Evolutionary conservation across 2,329 filamentous ascomycete species (phyloP).

Genomic region (Cladosporium sp.): DNA sequence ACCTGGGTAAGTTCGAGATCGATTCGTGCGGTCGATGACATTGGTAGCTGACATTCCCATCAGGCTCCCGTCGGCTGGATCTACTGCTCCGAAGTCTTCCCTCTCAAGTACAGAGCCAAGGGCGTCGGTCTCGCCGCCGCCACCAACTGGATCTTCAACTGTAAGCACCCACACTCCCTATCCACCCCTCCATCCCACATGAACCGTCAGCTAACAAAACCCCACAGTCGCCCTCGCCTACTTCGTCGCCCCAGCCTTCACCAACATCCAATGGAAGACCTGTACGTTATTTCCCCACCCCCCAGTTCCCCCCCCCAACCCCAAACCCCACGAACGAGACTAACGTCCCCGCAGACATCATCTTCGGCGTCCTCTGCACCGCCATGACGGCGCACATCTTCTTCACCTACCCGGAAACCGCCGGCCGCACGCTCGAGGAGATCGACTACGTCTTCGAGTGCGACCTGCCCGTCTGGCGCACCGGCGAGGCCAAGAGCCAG

Average conservation of each 20-base stretch:
- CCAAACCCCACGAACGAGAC: slow-evolving; percentile 20
- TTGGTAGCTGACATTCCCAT: background rate
- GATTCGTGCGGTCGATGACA: no score
- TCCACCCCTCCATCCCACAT: background rate
- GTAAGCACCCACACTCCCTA: slow-evolving; percentile 43
- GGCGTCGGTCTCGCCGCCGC: slow-evolving; percentile 56
- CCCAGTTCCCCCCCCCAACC: no score
- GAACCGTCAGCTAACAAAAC: slow-evolving; percentile 43
- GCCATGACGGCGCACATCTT: slow-evolving; percentile 63
- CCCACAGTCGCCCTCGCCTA: slow-evolving; percentile 43
- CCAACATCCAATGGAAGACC: slow-evolving; percentile 50
- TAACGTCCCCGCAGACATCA: slow-evolving; percentile 44
- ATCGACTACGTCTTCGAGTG: slow-evolving; percentile 68
- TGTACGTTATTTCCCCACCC: slow-evolving; percentile 42
- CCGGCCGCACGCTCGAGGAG: slow-evolving; percentile 64
- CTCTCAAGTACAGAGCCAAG: slow-evolving; percentile 56
- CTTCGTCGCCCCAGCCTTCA: slow-evolving; percentile 54
- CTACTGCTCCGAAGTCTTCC: slow-evolving; percentile 56
- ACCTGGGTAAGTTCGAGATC: slow-evolving; percentile 42
- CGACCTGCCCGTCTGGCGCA: slow-evolving; percentile 32
- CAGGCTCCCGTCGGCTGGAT: slow-evolving; percentile 57
- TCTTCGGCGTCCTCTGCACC: slow-evolving; percentile 68
- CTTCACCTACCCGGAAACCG: slow-evolving; percentile 63
- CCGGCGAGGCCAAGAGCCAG: slow-evolving; percentile 41
- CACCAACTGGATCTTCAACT: slow-evolving; percentile 57